Evolutionary conservation across 2,329 filamentous ascomycete genomes (phyloP).

Genomic region (Aspergillus sergii): DNA sequence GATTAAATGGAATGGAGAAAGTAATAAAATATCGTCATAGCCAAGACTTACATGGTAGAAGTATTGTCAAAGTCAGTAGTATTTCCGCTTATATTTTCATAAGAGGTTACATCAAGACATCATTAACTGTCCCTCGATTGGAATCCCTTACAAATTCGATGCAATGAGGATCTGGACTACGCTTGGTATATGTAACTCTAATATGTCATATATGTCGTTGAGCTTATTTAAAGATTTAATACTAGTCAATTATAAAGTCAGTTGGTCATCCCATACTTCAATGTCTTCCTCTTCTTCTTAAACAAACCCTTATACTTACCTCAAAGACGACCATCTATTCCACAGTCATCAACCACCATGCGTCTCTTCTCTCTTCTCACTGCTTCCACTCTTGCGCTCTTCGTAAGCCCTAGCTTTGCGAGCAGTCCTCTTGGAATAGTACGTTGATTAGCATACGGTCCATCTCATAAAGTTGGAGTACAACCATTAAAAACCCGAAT

Average conservation of each 20-base stretch:
- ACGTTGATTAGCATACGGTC: not conserved
- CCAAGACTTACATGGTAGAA: not conserved
- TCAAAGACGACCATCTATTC: not conserved
- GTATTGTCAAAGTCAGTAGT: not conserved
- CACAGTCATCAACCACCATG: not conserved
- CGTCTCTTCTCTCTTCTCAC: not conserved
- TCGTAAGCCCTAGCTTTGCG: not conserved
- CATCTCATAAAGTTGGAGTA: not conserved
- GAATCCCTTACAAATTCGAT: not conserved
- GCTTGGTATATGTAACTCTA: not conserved
- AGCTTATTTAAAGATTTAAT: not conserved
- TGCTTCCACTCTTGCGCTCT: not conserved
- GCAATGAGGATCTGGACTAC: not conserved
- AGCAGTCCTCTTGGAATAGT: not conserved
- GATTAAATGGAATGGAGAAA: not conserved
- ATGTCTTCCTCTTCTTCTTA: not conserved
- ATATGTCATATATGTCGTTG: not conserved
- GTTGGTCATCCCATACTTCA: not conserved
- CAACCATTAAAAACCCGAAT: not conserved
- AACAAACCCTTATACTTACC: not conserved
- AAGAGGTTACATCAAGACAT: not conserved
- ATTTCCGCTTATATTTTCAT: not conserved
- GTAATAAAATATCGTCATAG: not conserved
- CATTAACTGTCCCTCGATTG: not conserved
- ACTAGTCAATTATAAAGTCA: not conserved